Base-by-base conservation (phyloP, 495 filamentous ascomycete species). In the Xylaria cubensis region DNA sequence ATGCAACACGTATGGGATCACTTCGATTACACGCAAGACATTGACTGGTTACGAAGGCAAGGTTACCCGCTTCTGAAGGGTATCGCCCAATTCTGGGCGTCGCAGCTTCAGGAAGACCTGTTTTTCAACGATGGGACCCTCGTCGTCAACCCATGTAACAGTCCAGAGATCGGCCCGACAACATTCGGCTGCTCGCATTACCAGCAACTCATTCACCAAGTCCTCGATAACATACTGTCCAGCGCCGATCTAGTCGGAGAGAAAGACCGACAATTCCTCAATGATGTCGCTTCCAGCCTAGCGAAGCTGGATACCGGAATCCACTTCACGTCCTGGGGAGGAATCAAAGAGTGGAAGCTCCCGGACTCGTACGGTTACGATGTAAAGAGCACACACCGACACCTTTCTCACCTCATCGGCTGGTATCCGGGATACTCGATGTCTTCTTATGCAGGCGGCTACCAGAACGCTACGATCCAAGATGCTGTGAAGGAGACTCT, bases 401-500 rank as follows among this genome's bases (percentile, higher is more conserved):
- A 88, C 69, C 79, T 89, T n/a, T 86, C 84, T 29, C 78, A 87
- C 65, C 82, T 88, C 29, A 74, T 77, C 21, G 87, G 87, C 61
- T 88, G 85, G 84, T 87, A 86, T 64, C 85, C 86, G 0, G 86
- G 86, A n/a, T 87, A 81, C 73, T 73, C 75, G 32, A 72, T 84
- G 71, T 79, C 83, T 26, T 78, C 77, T 1, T 79, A 72, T 72
- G 73, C 62, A 50, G 69, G 69, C 26, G 69, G 69, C 19, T 71
- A 71, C 36, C 72, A 39, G 72, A 84, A 83, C 64, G 39, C 69
- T 5, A 80, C 80, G 0, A 78, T 86, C 56, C 72, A 77, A 70
- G 65, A 73, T 32, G 86, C 86, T 10, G 83, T 88, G 29, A 70
- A 70, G 48, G 84, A 80, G 1, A 80, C 81, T 0, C 77, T 88